Evolutionary conservation across 2,329 filamentous ascomycete species (phyloP), one percentile per base, ranked within the genome.

Genomic region (Scopulariopsis brevicaulis): DNA sequence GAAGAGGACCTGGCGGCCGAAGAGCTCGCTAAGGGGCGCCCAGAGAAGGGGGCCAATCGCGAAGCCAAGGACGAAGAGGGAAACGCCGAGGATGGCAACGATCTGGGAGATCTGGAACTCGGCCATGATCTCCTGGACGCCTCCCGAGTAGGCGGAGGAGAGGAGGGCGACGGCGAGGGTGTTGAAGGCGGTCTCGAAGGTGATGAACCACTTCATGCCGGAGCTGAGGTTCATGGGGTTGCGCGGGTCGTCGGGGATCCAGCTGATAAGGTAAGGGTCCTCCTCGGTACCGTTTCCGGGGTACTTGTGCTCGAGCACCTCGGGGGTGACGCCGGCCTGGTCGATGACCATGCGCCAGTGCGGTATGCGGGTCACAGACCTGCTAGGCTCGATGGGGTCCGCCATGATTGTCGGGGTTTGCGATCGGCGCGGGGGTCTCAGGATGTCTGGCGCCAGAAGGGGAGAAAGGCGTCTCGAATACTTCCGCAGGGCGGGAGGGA

Each of bases 171-270:
- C 85, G 32, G 79, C 85, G 51, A 91, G 76, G 1, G 85, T 90
- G 1, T 86, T 89, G 25, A 81, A 62, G 1, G 90, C 87, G 0
- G 95, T 89, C 15, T 90, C 83, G 85, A 94, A 90, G 20, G 90
- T 96, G 67, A 82, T 86, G 66, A 85, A 89, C 89, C 89, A 93
- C 71, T 92, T 94, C 69, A 76, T 86, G 1, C 72, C 74, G 69
- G 90, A 90, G 59, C 80, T 83, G 87, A 88, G 94, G 70, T 93
- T 94, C 77, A 93, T 93, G 0, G 90, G 89, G 65, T 93, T 93
- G 63, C 86, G 86, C 0, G 82, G 80, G 67, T 94, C 89, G 59
- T 84, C 74, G 20, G 81, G 78, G 24, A 89, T 78, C 71, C 85
- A 91, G 58, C 82, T 80, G 62, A 90, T 85, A 35, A 84, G 70